Percentiles rank a stretch among this genome's conserved stretches.
Evolutionary conservation across 441 rosid genomes (phyloP).

Genomic region (Gossypium gossypioides): DNA sequence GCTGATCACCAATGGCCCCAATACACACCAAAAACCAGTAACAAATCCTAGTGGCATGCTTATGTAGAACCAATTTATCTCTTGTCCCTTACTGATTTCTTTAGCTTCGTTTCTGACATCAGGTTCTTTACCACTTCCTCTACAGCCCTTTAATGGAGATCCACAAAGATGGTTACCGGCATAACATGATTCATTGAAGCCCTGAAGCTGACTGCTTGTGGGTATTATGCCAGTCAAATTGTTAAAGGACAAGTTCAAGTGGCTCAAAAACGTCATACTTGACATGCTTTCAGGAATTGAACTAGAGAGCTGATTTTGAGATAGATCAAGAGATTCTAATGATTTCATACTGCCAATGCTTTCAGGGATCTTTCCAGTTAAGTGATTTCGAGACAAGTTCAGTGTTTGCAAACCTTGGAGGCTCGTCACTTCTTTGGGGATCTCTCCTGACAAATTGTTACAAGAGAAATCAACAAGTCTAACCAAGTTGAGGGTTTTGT

Average conservation of each 20-base stretch:
- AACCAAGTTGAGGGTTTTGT: neutral
- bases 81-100: neutral
- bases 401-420: neutral
- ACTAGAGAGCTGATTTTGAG: neutral
- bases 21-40: neutral
- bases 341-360: neutral
- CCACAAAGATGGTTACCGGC: neutral
- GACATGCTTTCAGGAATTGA: neutral
- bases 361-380: neutral
- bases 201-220: constrained; percentile 12
- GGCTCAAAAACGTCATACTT: neutral
- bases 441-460: constrained; percentile 10
- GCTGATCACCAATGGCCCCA: constrained; percentile 2
- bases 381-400: neutral
- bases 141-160: neutral
- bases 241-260: constrained; percentile 14
- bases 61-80: neutral
- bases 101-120: neutral
- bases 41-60: neutral
- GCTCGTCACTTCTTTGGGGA: neutral
- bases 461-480: neutral
- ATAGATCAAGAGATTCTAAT: neutral
- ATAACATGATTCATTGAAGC: neutral
- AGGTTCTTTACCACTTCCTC: neutral
- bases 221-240: constrained; percentile 19